A percentile compares a stretch with the other conserved stretches of the same genome.
phyloP scores from a whole-genome alignment of 345 rosid genomes.

The Hypericum perforatum region DNA sequence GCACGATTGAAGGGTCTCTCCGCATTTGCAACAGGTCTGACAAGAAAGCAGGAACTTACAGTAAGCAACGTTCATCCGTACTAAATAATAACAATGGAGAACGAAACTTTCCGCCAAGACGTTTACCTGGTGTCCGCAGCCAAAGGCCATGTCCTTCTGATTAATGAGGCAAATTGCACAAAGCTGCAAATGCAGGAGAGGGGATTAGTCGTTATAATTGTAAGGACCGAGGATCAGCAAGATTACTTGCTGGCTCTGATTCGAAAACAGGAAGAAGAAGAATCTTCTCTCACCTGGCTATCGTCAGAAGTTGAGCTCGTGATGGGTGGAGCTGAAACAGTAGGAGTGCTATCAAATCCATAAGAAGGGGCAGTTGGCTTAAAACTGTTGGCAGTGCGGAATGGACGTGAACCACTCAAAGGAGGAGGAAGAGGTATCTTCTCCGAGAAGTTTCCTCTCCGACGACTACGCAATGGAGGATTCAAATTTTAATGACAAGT shows the following conservation, averaged over 20 bases:
- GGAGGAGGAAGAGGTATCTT: slow-evolving; percentile 17
- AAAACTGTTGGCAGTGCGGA: slow-evolving; percentile 23
- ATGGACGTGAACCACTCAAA: slow-evolving; percentile 5
- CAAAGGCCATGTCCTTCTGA: slow-evolving; percentile 91
- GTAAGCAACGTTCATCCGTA: not conserved
- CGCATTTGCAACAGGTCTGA: slow-evolving; percentile 90
- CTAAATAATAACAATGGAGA: not conserved
- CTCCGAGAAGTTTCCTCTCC: slow-evolving; percentile 11
- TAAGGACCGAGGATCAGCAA: no score
- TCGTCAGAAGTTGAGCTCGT: slow-evolving; percentile 39
- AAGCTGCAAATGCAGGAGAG: slow-evolving; percentile 34
- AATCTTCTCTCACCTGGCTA: no score
- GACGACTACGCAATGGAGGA: not conserved
- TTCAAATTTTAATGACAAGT: no score
- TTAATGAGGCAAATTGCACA: slow-evolving; percentile 93
- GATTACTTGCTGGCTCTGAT: no score
- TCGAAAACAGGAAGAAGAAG: no score
- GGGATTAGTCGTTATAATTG: not conserved
- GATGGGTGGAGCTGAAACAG: slow-evolving; percentile 40
- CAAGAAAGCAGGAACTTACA: not conserved
- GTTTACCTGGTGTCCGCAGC: slow-evolving; percentile 87
- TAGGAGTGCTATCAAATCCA: slow-evolving; percentile 25
- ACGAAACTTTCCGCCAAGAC: not conserved
- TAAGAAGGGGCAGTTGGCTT: slow-evolving; percentile 52
- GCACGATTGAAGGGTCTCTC: slow-evolving; percentile 39